Evolutionary conservation across 2,329 filamentous ascomycete species (phyloP), one percentile per base, ranked within the genome.

Genomic region (Hymenoscyphus linearis): DNA sequence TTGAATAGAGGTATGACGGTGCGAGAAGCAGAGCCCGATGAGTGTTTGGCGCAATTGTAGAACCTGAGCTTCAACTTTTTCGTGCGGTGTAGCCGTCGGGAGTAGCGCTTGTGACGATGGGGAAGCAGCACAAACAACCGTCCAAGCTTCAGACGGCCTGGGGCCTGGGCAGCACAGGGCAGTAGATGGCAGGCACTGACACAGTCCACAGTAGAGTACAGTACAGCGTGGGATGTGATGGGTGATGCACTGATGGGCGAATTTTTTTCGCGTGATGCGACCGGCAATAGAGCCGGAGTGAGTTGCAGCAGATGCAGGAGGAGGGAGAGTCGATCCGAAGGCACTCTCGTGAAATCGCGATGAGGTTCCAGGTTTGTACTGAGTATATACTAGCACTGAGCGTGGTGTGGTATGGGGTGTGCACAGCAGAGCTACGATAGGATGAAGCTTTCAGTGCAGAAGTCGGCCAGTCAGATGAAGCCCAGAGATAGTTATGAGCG

Each of bases 21-120:
- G 31, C 31, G 31, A 35, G 22, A 26, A 27, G 44, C 52, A 13
- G 53, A 35, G 58, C 12, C 58, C n/a, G 55, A n/a, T 59, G 36
- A 22, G 57, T 58, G 53, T 55, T 52, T 55, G 34, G 27, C 55
- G 59, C 55, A 63, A 61, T 64, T 60, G 59, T 62, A 61, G 57
- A 64, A 53, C 52, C 31, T 50, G 53, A 40, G 26, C 34, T 35
- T 59, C 52, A 52, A 52, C 57, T 55, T 64, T 62, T 61, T 66
- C 59, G 64, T 60, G 60, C 61, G 65, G 63, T 68, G 65, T 64
- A 65, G 63, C 60, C 60, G 65, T 66, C 61, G 66, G 66, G 63
- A 63, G 59, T 53, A 67, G 65, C 64, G 67, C 68, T 62, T 64
- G 66, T 65, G 66, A 68, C 60, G 60, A 63, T 59, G 22, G 26